Conservation (phyloP, 805 yeast genomes). For the Sungouiella thailandica region DNA sequence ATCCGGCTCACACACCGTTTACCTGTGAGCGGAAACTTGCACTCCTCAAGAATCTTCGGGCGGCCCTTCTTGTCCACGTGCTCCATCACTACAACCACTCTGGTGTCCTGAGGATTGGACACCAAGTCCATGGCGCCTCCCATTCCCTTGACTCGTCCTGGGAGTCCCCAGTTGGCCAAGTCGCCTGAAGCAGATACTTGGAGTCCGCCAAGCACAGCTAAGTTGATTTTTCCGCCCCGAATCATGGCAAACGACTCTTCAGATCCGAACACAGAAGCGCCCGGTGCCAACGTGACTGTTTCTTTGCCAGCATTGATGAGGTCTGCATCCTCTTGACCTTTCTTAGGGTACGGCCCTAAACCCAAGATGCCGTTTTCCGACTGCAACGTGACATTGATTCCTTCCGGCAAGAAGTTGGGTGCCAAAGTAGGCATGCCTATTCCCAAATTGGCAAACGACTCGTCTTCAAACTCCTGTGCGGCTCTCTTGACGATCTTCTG, state of each 20-base stretch:
- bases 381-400: constrained; percentile 37
- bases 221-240: constrained; percentile 40
- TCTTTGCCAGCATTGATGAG: constrained; percentile 50
- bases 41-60: constrained; percentile 40
- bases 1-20: constrained; percentile 39
- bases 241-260: constrained; percentile 50
- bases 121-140: constrained; percentile 55
- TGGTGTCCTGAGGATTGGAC: constrained; percentile 40
- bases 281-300: constrained; percentile 41
- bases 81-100: constrained; percentile 45
- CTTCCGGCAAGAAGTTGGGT: constrained; percentile 34
- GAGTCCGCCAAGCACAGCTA: constrained; percentile 45
- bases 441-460: constrained; percentile 43
- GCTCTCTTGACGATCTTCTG: constrained; percentile 39
- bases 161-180: constrained; percentile 50
- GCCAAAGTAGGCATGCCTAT: constrained; percentile 50
- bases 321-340: constrained; percentile 44
- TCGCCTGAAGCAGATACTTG: constrained; percentile 46
- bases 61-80: constrained; percentile 44
- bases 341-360: constrained; percentile 41
- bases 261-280: constrained; percentile 46
- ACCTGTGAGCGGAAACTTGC: constrained; percentile 46
- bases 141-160: constrained; percentile 48
- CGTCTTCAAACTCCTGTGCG: constrained; percentile 41
- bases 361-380: constrained; percentile 48